Evolutionary conservation across 2,329 filamentous ascomycete species (phyloP), one percentile per base, ranked within the genome.

Genomic region (Triangularia setosa): DNA sequence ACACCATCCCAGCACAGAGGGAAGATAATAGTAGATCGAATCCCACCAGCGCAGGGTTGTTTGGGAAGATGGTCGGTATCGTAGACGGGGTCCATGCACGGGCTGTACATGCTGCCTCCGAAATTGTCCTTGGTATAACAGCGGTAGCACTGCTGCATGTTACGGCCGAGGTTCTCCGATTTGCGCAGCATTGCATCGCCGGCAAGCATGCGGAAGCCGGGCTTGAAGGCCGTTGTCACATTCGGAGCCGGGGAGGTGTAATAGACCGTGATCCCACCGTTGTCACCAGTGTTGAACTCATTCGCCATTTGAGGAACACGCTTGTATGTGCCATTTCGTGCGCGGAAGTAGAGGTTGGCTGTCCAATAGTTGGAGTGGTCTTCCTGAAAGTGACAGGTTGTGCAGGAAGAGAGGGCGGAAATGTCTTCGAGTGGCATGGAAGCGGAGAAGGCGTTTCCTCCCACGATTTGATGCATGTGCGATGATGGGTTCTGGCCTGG

Each of bases 1-100:
- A 76, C 75, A 12, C 79, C 78, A 58, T 80, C 78, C 78, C 79
- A 80, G 72, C 79, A 84, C 80, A 77, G 78, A 1, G 79, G 79
- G 67, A 80, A 81, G 6, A 75, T 75, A 30, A 80, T 73, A 23
- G 78, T 80, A 2, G 76, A 76, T 64, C 78, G 75, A 56, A 80
- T 80, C 1, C 78, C 78, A n/a, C 75, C 76, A 25, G 75, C 73
- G 63, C 78, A 81, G 16, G 75, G 72, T 44, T 70, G 73, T 14
- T 69, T 71, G 1, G 77, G 77, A 48, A 75, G 73, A 68, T 80
- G 77, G 25, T 78, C 78, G 11, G 75, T 68, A 12, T 68, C 66
- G 6, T 27, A 63, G 11, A 35, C 28, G 23, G 66, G 64, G 55
- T 68, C 66, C 64, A 61, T 63, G 48, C 66, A 68, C 3, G 66